Evolutionary conservation across 495 filamentous ascomycete species (phyloP), one percentile per base, ranked within the genome.

Genomic region (Talaromyces proteolyticus): DNA sequence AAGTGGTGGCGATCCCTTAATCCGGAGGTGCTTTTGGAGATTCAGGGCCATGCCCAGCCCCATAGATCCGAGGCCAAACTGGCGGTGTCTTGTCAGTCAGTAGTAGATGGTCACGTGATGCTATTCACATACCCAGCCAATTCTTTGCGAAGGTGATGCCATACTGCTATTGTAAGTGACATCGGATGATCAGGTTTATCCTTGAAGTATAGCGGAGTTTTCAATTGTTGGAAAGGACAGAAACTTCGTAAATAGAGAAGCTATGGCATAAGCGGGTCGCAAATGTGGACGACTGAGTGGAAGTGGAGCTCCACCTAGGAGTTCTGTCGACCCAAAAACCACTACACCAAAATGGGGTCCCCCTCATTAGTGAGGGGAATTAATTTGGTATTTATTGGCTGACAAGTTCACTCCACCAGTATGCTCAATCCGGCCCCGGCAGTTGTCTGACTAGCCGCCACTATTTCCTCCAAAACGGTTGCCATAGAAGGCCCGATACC

Each of bases 21-120:
- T 41, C n/a, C 21, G 23, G 2, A 71, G 54, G 48, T 67, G 50
- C 26, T 57, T 65, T 44, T 70, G 67, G n/a, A 73, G 55, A 46
- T 71, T 73, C 37, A 60, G 57, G 18, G 68, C 60, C 69, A 73
- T 73, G 22, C 58, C 67, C 69, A 73, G 70, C 17, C 58, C 67
- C 69, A 70, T 70, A 5, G 63, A 68, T 14, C 69, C 69, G 18
- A 70, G 62, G 43, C 69, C 69, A 48, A 50, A 53, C 50, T 51
- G 17, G 14, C 14, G 29, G n/a, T n/a, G n/a, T n/a, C n/a, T n/a
- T 29, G 25, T 29, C 25, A 29, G 5, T 29, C 25, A 29, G 12
- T 29, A 29, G 6, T 40, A n/a, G 12, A 40, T 40, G 4, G 16
- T 6, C 38, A 16, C 17, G 17, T 40, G 17, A 4, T 18, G 29